Evolutionary conservation across 2,329 filamentous ascomycete genomes (phyloP), one percentile per base, ranked within the genome.

Genomic region (Mollisiaceae sp.): DNA sequence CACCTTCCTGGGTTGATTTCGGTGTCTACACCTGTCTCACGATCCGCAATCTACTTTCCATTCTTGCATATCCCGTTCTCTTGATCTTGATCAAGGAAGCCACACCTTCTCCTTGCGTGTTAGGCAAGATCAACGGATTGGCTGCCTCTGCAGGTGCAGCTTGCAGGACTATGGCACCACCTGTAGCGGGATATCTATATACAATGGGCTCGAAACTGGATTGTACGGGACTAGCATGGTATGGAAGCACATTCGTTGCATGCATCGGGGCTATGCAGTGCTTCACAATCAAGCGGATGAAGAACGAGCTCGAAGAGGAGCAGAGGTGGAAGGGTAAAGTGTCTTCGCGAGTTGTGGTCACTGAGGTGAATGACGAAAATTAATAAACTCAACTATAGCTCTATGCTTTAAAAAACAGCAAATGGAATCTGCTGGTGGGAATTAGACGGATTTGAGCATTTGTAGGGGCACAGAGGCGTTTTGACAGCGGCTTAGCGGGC

Each of bases 51-150:
- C 72, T 89, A 15, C 79, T 89, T 43, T 85, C 84, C 55, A 89
- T 90, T 71, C 81, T 88, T 62, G 79, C 89, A 9, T 90, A 89
- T 72, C 88, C 88, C 2, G 80, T 89, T 5, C 81, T 90, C 43
- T 80, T 91, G 54, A 90, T 91, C 70, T 79, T 90, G 38, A 85
- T 91, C 80, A 90, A 90, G 77, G 86, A 90, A 72, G 86, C 86
- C 1, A 88, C 86, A 0, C 86, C 87, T 1, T 82, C 80, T 38
- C 78, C 81, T 8, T 79, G 79, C 50, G 82, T 87, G 8, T 79
- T 90, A 45, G 88, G 88, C 60, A 87, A 83, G 71, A 85, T 91
- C 71, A 91, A 91, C 67, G 88, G 88, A 4, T 76, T 90, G 52
- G 87, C 88, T 24, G 88, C 88, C 59, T 89, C 86, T 64, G 87